These are phyloP conservation scores for Candida lessepsii DNA, from an alignment of 805 yeast species.

Conservation along the genomic window DNA sequence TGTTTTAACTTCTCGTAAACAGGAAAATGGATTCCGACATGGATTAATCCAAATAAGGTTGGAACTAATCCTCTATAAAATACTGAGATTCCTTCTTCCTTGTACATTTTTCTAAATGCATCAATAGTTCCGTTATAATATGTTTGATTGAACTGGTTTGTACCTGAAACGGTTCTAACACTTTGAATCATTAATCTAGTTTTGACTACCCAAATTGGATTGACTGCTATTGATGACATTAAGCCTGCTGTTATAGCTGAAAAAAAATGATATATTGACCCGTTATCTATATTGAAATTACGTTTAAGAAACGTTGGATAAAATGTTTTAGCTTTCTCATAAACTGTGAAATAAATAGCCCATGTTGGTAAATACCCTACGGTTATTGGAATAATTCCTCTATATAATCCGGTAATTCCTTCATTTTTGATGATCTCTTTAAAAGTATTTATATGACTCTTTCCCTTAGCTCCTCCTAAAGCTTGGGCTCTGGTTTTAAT, in stretches of 20 bases:
- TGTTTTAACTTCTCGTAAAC: constrained; percentile 79
- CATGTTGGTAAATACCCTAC: constrained; percentile 96
- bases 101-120: constrained; percentile 78
- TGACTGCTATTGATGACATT: constrained; percentile 77
- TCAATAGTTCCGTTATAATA: constrained; percentile 77
- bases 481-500: constrained; percentile 94
- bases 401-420: constrained; percentile 78
- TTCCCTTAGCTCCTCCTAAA: constrained; percentile 53
- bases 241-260: constrained; percentile 88
- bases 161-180: constrained; percentile 36
- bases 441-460: constrained; percentile 63
- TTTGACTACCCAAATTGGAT: constrained; percentile 97
- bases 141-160: constrained; percentile 24
- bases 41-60: constrained; percentile 83
- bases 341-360: constrained; percentile 92
- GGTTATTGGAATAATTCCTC: constrained; percentile 90
- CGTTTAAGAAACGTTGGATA: constrained; percentile 43
- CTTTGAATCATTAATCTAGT: constrained; percentile 91
- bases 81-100: constrained; percentile 73
- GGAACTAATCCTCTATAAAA: constrained; percentile 91
- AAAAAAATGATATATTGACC: constrained; percentile 41
- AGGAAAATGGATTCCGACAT: constrained; percentile 96
- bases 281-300: constrained; percentile 23
- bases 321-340: constrained; percentile 69
- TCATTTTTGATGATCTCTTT: constrained; percentile 68